Evolutionary conservation across 805 yeast species (phyloP), one percentile per base, ranked within the genome.

Genomic region (Nakazawaea populi): DNA sequence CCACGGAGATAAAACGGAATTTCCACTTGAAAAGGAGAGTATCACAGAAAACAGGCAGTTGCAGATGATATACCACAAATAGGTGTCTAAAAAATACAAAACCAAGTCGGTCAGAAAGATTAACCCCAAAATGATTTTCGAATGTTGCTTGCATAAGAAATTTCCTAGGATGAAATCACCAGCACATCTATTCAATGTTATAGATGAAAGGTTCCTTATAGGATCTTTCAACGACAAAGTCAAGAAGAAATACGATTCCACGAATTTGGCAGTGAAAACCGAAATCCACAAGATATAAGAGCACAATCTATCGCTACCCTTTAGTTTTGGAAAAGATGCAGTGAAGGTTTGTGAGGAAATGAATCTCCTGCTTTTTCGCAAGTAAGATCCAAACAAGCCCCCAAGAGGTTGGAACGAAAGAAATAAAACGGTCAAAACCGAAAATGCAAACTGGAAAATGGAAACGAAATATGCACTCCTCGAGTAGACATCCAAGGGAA

Each of bases 1-100:
- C 84, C 83, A 78, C 1, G 83, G 83, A 5, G 84, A 75, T 66
- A 80, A 65, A 27, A 77, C 71, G 2, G 82, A 77, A 29, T 76
- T 73, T 1, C 84, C 84, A 55, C 76, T 72, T 48, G 72, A 70
- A 57, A 77, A 73, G 1, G 82, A 75, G 14, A 79, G 59, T 11
- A 72, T 64, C 10, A 77, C 70, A 1, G 83, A 78, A 50, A 77
- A 72, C 0, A 74, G 55, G 18, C 82, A 75, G 50, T 77, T 79
- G 77, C 82, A 78, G 6, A 79, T 70, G 46, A 79, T 75, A 53
- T 79, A 79, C 84, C 84, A 79, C 14, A 79, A 65, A 53, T 79
- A 79, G 0, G 83, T 79, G 52, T 79, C 84, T 27, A 79, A 67
- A 53, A 77, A 77, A 57, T 77, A 79, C 37, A 79, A 64, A 3